phyloP scores from a whole-genome alignment of 2,329 filamentous ascomycete genomes.

The Paramyrothecium sp. region DNA sequence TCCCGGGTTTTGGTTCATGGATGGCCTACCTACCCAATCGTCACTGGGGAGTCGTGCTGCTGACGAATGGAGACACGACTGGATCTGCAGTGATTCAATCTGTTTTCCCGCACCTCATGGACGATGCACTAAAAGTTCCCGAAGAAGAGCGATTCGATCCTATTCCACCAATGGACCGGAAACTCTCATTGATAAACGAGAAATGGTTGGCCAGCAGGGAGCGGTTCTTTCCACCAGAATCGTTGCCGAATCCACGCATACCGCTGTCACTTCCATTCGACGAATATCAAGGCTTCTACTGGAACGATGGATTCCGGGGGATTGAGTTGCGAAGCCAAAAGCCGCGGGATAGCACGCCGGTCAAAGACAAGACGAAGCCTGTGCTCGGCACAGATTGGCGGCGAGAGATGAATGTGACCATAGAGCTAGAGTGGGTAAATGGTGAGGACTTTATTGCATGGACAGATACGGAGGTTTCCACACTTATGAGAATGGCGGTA shows the following conservation, averaged over 20 bases:
- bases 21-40: conserved; percentile 17
- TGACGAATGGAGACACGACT: conserved; percentile 10
- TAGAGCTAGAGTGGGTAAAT: conserved; percentile 11
- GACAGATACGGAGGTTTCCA: not conserved
- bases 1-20: conserved; percentile 10
- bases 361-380: conserved; percentile 1
- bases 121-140: conserved; percentile 11
- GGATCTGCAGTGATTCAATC: not conserved
- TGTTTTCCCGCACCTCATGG: conserved; percentile 13
- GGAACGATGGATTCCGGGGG: conserved; percentile 20
- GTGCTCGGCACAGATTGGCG: conserved; percentile 1
- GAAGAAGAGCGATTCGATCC: conserved; percentile 5
- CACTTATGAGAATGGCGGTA: not conserved
- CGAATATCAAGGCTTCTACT: conserved; percentile 23
- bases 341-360: not conserved
- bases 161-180: not conserved
- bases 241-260: not conserved
- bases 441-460: conserved; percentile 10
- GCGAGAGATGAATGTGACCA: not conserved
- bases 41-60: conserved; percentile 13
- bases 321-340: conserved; percentile 5
- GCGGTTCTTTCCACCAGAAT: not conserved
- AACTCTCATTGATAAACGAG: not conserved
- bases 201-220: not conserved
- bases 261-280: conserved; percentile 27